A percentile compares a stretch with the other conserved stretches of the same genome.
Evolutionary conservation across 2,329 filamentous ascomycete genomes (phyloP).

Genomic region (Talaromyces sp.): DNA sequence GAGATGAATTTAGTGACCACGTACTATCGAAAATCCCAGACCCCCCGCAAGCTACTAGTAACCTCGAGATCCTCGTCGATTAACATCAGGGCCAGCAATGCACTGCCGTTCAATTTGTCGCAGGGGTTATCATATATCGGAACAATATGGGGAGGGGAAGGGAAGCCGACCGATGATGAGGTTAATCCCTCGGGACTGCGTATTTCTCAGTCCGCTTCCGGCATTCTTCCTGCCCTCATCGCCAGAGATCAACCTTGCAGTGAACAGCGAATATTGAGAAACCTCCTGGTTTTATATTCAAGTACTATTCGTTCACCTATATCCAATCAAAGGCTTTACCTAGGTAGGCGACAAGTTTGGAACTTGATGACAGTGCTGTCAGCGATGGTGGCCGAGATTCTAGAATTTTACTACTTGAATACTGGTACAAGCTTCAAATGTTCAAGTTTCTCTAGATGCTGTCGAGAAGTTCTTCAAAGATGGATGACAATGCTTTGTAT

Average conservation of each 20-base stretch:
- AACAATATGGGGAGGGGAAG: not conserved
- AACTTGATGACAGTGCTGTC: no score
- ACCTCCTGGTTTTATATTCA: no score
- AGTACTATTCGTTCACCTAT: no score
- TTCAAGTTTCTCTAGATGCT: no score
- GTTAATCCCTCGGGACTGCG: slow-evolving; percentile 29
- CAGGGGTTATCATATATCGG: not conserved
- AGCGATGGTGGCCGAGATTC: no score
- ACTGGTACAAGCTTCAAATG: no score
- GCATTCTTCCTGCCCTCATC: not conserved
- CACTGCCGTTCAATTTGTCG: not conserved
- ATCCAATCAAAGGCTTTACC: no score
- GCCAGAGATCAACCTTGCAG: no score
- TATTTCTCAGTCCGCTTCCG: slow-evolving; percentile 37
- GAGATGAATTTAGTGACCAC: slow-evolving; percentile 1
- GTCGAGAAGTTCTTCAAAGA: no score
- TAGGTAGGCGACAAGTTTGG: no score
- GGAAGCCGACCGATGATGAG: not conserved
- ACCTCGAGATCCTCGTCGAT: not conserved
- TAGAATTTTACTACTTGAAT: no score
- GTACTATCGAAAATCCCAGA: slow-evolving; percentile 13
- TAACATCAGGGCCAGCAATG: slow-evolving; percentile 9
- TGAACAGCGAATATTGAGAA: no score
- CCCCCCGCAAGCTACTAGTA: slow-evolving; percentile 6
- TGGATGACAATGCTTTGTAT: not conserved